These are phyloP conservation scores for Vaccinium myrtillus DNA, from an alignment of 148 eudicot genomes.

Conservation along the genomic window DNA sequence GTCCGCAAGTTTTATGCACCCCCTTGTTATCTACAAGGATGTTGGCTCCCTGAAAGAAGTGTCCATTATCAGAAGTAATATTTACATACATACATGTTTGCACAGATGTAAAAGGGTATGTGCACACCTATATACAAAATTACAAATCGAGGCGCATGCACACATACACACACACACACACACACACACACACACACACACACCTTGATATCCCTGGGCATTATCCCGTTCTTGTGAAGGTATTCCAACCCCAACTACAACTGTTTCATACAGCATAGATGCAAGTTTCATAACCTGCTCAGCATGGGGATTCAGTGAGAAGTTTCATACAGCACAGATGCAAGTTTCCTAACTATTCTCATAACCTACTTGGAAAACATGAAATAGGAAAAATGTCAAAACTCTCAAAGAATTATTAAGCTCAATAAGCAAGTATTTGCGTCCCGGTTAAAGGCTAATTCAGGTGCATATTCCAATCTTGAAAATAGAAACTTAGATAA, in stretches of 20 bases:
- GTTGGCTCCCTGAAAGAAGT: constrained; percentile 75
- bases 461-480: neutral
- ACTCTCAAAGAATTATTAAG: too few species aligned
- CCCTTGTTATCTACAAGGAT: constrained; percentile 96
- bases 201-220: constrained; percentile 92
- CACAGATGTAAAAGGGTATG: neutral
- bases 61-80: neutral
- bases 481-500: neutral
- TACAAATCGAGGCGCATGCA: neutral
- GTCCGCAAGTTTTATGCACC: constrained; percentile 91
- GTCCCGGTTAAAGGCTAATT: neutral
- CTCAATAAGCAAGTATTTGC: neutral
- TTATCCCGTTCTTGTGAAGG: constrained; percentile 74
- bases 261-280: constrained; percentile 62
- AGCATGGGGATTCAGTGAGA: neutral
- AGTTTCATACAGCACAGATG: too few species aligned
- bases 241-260: constrained; percentile 71
- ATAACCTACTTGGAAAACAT: too few species aligned
- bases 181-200: neutral
- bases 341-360: too few species aligned
- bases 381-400: too few species aligned
- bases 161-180: too few species aligned
- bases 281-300: constrained; percentile 59
- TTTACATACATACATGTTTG: too few species aligned
- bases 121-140: neutral